Evolutionary conservation across 345 rosid genomes (phyloP).

Genomic region (Salix koriyanagi): DNA sequence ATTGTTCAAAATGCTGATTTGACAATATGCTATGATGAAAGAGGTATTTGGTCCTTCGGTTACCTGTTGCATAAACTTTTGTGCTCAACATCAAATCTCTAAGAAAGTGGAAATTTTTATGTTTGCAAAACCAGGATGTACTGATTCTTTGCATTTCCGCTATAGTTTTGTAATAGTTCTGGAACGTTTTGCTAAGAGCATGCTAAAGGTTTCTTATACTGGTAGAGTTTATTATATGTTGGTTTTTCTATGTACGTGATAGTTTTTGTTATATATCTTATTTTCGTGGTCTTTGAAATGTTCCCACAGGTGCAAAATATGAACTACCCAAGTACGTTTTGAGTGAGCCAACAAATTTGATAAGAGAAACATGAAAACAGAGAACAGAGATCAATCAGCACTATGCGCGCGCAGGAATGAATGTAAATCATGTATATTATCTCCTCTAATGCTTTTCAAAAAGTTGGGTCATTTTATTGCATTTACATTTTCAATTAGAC

Average conservation of each 20-base stretch:
- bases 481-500: neutral
- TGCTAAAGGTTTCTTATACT: neutral
- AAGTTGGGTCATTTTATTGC: constrained; percentile 5
- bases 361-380: constrained; percentile 24
- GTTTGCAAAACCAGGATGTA: neutral
- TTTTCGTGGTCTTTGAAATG: neutral
- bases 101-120: neutral
- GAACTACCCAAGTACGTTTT: constrained; percentile 78
- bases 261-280: neutral
- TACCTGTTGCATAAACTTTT: neutral
- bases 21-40: constrained; percentile 78
- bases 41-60: constrained; percentile 36
- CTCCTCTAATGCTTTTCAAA: constrained; percentile 2
- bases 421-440: constrained; percentile 24
- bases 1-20: constrained; percentile 67
- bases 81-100: neutral
- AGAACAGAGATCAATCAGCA: neutral
- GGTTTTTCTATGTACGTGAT: neutral
- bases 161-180: neutral
- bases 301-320: constrained; percentile 72
- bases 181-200: neutral
- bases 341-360: constrained; percentile 77
- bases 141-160: neutral
- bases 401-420: neutral
- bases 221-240: neutral